phyloP scores from a whole-genome alignment of 768 basidiomycete genomes.

The Suillus fuscotomentosus region DNA sequence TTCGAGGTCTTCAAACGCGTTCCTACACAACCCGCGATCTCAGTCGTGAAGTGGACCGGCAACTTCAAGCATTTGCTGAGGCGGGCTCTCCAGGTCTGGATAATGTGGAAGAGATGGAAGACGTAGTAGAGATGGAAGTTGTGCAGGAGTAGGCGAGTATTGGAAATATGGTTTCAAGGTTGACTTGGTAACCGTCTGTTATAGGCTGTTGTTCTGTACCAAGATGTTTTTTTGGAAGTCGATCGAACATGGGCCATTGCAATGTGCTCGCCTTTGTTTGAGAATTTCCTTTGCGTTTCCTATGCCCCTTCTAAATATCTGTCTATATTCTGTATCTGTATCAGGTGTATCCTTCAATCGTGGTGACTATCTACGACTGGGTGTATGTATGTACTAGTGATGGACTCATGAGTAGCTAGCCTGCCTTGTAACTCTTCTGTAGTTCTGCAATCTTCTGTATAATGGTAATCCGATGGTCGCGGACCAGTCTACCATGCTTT shows the following conservation, averaged over 20 bases:
- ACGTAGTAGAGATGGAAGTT: too few relatives aligned
- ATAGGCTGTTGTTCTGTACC: background rate
- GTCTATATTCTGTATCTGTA: background rate
- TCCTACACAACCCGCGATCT: conserved; percentile 4
- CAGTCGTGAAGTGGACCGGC: conserved; percentile 19
- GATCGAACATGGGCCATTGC: background rate
- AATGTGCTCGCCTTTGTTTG: background rate
- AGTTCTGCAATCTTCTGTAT: background rate
- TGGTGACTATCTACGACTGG: background rate
- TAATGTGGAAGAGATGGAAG: background rate
- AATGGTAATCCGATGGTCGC: too few relatives aligned
- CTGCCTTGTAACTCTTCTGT: background rate
- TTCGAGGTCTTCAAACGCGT: conserved; percentile 9
- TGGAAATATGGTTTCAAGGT: background rate
- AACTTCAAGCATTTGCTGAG: conserved; percentile 11
- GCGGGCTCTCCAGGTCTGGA: background rate
- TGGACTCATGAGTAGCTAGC: background rate
- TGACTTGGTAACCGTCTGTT: background rate
- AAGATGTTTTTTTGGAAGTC: background rate
- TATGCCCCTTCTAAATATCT: background rate
- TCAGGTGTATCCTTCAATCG: background rate
- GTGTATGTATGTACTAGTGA: background rate
- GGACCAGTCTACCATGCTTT: too few relatives aligned
- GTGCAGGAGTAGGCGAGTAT: background rate
- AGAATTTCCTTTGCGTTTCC: background rate